A percentile compares a stretch with the other conserved stretches of the same genome.
Evolutionary conservation across 2,329 filamentous ascomycete genomes (phyloP).

Genomic region (Sporothrix luriei): DNA sequence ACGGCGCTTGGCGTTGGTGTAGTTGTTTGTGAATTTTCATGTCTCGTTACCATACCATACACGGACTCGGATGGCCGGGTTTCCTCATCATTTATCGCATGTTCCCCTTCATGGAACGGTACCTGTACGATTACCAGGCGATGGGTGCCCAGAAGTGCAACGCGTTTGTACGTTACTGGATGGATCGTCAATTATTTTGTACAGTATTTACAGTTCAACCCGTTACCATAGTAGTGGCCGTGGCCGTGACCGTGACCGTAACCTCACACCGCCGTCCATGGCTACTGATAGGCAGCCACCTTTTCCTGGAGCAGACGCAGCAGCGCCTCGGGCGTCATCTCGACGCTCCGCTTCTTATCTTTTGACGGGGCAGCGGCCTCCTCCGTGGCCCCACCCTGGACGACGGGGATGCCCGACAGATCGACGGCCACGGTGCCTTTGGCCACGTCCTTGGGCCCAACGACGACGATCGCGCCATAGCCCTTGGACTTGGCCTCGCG

Average conservation of each 20-base stretch:
- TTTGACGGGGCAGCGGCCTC: conserved; percentile 2
- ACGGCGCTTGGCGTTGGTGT: conserved; percentile 3
- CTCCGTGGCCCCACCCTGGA: background rate
- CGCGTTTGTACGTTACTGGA: background rate
- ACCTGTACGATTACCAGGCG: conserved; percentile 2
- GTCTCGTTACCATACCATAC: no score
- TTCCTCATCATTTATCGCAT: background rate
- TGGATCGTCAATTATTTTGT: background rate
- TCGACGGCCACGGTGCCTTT: conserved; percentile 59
- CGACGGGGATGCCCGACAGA: conserved; percentile 37
- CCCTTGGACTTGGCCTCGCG: conserved; percentile 70
- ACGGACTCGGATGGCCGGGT: background rate
- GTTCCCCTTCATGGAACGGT: background rate
- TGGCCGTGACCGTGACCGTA: background rate
- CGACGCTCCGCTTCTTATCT: conserved; percentile 16
- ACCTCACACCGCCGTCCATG: background rate
- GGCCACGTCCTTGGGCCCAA: conserved; percentile 68
- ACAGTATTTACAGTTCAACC: background rate
- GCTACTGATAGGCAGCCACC: conserved; percentile 52
- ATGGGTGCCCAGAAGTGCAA: background rate
- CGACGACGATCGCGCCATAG: conserved; percentile 72
- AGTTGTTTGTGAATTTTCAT: background rate
- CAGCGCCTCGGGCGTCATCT: conserved; percentile 51
- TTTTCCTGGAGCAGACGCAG: conserved; percentile 51
- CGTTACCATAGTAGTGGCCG: background rate